These are phyloP conservation scores for Ilyonectria sp. DNA, from an alignment of 2,329 filamentous ascomycete genomes.

Conservation along the genomic window DNA sequence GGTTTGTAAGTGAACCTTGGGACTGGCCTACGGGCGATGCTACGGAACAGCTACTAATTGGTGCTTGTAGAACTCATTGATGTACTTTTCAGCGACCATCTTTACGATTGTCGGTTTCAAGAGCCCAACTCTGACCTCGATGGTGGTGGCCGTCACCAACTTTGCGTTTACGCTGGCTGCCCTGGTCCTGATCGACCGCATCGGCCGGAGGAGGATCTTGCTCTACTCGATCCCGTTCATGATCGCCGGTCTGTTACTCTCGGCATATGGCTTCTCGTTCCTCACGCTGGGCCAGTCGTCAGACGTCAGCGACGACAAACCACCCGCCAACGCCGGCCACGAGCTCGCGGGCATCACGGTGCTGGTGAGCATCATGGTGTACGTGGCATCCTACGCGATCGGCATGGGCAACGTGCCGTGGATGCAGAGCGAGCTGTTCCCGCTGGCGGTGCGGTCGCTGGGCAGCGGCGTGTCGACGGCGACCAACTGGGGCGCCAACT, in stretches of 20 bases:
- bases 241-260: conserved; percentile 79
- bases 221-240: conserved; percentile 89
- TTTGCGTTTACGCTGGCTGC: conserved; percentile 85
- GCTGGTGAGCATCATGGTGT: conserved; percentile 82
- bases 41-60: conserved; percentile 25
- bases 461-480: conserved; percentile 83
- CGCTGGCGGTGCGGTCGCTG: conserved; percentile 79
- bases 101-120: conserved; percentile 84
- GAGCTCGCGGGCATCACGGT: conserved; percentile 69
- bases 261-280: conserved; percentile 80
- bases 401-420: conserved; percentile 94
- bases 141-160: conserved; percentile 87
- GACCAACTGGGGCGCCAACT: conserved; percentile 91
- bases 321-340: conserved; percentile 38
- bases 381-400: conserved; percentile 88
- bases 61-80: conserved; percentile 79
- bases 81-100: conserved; percentile 92
- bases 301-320: conserved; percentile 35
- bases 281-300: conserved; percentile 63
- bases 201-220: conserved; percentile 85
- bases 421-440: conserved; percentile 96
- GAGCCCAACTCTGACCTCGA: conserved; percentile 83
- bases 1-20: conserved; percentile 71
- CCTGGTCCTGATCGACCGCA: conserved; percentile 81
- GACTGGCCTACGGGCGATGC: background rate